Conservation (phyloP, 73 alveolate species). For the Paramecium tetraurelia region DNA sequence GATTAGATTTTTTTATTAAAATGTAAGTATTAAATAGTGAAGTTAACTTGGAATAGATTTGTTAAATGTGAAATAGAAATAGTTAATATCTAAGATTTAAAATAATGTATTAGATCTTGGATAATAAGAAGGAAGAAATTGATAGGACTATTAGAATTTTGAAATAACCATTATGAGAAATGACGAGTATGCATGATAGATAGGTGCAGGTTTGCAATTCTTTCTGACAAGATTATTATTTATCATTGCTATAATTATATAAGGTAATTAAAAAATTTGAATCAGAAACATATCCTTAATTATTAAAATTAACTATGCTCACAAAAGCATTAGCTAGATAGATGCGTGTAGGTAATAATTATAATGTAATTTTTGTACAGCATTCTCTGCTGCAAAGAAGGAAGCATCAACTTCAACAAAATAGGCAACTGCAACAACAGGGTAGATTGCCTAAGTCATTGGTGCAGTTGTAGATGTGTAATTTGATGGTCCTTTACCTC, state of each 20-base stretch:
- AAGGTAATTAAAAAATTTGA: background rate
- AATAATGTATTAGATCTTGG: no score
- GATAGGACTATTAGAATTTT: background rate
- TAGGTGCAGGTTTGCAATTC: background rate
- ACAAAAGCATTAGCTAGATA: constrained; percentile 10
- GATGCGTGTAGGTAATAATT: background rate
- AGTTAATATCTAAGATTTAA: no score
- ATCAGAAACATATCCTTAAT: background rate
- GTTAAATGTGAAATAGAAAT: background rate
- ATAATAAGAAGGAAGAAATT: no score
- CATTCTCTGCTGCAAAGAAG: constrained; percentile 42
- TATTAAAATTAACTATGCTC: background rate
- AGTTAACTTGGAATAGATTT: background rate
- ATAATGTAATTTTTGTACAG: background rate
- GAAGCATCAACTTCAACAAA: constrained; percentile 2
- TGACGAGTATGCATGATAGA: background rate
- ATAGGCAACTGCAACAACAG: constrained; percentile 43
- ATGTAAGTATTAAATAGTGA: no score
- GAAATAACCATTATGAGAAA: background rate
- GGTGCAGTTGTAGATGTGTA: constrained; percentile 99
- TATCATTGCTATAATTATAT: background rate
- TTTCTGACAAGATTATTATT: background rate
- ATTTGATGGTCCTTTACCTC: constrained; percentile 93
- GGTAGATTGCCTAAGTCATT: constrained; percentile 90
- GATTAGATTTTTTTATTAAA: background rate